Conservation (phyloP, 2,329 filamentous ascomycete species). For the Dendrostoma leiphaemia region DNA sequence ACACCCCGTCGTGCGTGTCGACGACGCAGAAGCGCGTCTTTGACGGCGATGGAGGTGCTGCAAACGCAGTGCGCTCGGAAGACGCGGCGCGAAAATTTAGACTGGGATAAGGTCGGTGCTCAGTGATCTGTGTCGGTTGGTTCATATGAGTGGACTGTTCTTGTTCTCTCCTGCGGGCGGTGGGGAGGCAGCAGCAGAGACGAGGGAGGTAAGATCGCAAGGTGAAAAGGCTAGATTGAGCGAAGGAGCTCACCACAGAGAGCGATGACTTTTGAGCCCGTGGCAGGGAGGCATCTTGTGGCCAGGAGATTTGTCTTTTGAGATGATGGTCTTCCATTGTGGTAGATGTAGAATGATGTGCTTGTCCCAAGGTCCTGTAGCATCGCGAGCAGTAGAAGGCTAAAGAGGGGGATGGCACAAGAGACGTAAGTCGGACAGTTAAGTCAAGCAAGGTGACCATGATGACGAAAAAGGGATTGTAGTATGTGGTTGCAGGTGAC, state of each 20-base stretch:
- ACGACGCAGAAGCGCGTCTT: background rate
- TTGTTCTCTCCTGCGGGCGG: background rate
- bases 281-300: background rate
- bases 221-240: background rate
- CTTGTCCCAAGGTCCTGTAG: background rate
- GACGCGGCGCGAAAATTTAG: background rate
- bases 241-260: background rate
- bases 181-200: background rate
- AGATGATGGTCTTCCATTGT: background rate
- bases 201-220: background rate
- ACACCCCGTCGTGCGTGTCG: background rate
- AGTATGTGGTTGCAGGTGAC: no score
- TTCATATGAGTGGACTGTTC: background rate
- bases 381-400: background rate
- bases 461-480: no score
- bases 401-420: background rate
- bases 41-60: background rate
- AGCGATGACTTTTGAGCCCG: background rate
- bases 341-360: background rate
- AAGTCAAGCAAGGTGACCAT: background rate
- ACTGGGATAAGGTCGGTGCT: conserved; percentile 2
- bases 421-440: background rate
- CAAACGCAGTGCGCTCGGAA: background rate
- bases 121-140: background rate
- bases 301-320: background rate